Evolutionary conservation across 148 eudicot species (phyloP).

Genomic region (Rhododendron molle): DNA sequence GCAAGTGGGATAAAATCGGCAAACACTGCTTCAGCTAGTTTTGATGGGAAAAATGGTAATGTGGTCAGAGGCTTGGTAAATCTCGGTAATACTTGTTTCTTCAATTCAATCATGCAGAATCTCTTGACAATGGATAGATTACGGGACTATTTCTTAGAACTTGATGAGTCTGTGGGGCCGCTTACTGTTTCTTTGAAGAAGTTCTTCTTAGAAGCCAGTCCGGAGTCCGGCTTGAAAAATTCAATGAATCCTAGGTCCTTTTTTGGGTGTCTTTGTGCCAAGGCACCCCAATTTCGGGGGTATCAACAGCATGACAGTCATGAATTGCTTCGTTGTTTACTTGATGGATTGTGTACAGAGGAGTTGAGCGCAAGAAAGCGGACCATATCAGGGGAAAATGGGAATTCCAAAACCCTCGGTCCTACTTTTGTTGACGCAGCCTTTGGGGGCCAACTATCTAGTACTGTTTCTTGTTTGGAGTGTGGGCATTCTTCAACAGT

Average conservation of each 20-base stretch:
- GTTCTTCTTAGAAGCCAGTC: constrained; percentile 47
- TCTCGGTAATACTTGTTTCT: constrained; percentile 94
- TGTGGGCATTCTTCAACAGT: constrained; percentile 78
- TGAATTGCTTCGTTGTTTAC: constrained; percentile 83
- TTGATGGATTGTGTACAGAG: constrained; percentile 76
- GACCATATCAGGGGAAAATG: constrained; percentile 25
- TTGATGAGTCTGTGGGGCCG: constrained; percentile 64
- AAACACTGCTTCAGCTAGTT: constrained; percentile 15
- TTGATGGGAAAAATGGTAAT: constrained; percentile 37
- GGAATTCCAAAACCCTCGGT: constrained; percentile 17
- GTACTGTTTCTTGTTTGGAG: constrained; percentile 73
- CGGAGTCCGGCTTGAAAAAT: constrained; percentile 36
- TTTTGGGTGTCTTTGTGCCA: constrained; percentile 65
- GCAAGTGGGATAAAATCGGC: constrained; percentile 39
- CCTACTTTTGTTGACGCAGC: constrained; percentile 63
- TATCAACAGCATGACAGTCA: constrained; percentile 94
- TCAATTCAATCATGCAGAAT: constrained; percentile 90
- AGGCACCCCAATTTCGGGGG: constrained; percentile 91
- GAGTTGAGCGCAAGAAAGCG: constrained; percentile 41
- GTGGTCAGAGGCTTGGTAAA: constrained; percentile 68
- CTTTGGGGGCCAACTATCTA: constrained; percentile 85
- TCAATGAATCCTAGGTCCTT: constrained; percentile 64
- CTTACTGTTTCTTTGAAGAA: constrained; percentile 63
- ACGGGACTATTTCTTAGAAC: constrained; percentile 45
- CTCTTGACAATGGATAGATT: constrained; percentile 61